phyloP scores from a whole-genome alignment of 345 rosid genomes.

The Acer campestre region DNA sequence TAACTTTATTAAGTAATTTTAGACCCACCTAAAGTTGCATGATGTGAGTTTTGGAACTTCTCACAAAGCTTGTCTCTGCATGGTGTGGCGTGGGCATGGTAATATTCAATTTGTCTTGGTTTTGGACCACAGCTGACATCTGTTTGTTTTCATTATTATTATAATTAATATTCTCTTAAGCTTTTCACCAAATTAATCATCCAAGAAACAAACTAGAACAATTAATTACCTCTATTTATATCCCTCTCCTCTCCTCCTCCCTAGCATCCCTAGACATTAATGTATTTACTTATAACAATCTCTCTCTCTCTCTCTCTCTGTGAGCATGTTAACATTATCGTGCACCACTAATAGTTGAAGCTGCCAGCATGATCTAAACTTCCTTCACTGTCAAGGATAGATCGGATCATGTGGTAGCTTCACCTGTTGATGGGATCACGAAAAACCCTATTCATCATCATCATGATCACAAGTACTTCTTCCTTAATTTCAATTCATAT shows the following conservation, averaged over 20 bases:
- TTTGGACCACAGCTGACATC: conserved; percentile 37
- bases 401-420: conserved; percentile 57
- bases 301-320: not conserved
- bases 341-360: conserved; percentile 48
- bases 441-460: not conserved
- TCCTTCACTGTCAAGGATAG: conserved; percentile 31
- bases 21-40: conserved; percentile 7
- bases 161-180: not conserved
- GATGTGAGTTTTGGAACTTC: not conserved
- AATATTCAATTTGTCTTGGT: conserved; percentile 50
- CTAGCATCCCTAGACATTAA: not conserved
- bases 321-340: conserved; percentile 7
- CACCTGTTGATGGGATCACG: conserved; percentile 54
- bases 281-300: not conserved
- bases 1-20: too few relatives aligned
- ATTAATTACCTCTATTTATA: conserved; percentile 6
- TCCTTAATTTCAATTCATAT: not conserved
- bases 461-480: not conserved
- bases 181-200: conserved; percentile 5
- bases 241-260: not conserved
- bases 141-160: conserved; percentile 9
- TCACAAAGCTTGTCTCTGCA: conserved; percentile 34
- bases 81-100: conserved; percentile 41
- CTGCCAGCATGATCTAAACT: conserved; percentile 65
- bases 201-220: not conserved